Percentiles rank a stretch among this genome's conserved stretches.
These are phyloP conservation scores for Diplodia seriata DNA, from an alignment of 2,329 filamentous ascomycete species.

Conservation along the genomic window DNA sequence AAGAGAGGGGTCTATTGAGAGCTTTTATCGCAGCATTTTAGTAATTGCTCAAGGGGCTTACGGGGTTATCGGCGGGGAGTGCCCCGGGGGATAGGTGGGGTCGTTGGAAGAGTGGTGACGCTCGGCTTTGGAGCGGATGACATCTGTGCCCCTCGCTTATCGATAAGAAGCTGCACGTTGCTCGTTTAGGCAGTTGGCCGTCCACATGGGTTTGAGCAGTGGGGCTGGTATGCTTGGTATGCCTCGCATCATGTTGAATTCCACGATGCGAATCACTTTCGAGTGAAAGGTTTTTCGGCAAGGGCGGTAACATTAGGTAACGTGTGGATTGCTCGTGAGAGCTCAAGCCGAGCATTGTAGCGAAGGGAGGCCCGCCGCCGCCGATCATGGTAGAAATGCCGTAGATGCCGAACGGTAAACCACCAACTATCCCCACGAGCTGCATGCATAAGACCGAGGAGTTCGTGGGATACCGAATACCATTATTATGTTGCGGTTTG, in stretches of 20 bases:
- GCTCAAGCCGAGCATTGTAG: too few relatives aligned
- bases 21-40: background rate
- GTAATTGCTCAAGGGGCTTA: background rate
- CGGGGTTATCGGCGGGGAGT: background rate
- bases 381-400: too few relatives aligned
- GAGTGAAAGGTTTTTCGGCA: too few relatives aligned
- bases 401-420: too few relatives aligned
- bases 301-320: too few relatives aligned
- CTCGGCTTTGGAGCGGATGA: constrained; percentile 4
- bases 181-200: background rate
- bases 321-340: too few relatives aligned
- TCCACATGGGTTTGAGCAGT: background rate
- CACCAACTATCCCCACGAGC: too few relatives aligned
- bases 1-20: background rate
- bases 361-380: too few relatives aligned
- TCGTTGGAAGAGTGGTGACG: constrained; percentile 9
- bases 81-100: constrained; percentile 9
- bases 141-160: constrained; percentile 5
- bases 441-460: too few relatives aligned
- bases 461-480: too few relatives aligned
- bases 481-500: too few relatives aligned
- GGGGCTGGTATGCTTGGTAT: background rate
- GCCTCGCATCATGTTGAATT: background rate
- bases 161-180: background rate
- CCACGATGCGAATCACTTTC: too few relatives aligned